Conservation (phyloP, 768 basidiomycete species). For the Kwoniella dejecticola region DNA sequence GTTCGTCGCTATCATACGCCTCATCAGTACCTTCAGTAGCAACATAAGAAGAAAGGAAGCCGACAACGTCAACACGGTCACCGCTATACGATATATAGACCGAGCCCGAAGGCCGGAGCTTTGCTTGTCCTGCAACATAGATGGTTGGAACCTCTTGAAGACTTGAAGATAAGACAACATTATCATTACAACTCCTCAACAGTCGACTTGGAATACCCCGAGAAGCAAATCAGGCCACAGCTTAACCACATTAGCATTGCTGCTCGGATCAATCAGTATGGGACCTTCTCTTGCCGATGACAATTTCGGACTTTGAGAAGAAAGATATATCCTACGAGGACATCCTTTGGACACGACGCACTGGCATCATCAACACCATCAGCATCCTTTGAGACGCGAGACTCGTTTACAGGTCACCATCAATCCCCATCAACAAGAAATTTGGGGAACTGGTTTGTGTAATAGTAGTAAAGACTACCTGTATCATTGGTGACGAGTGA, state of each 20-base stretch:
- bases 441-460: not conserved
- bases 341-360: constrained; percentile 9
- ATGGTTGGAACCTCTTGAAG: not conserved
- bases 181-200: not conserved
- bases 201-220: not conserved
- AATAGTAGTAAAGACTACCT: not conserved
- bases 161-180: not conserved
- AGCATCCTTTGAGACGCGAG: constrained; percentile 3
- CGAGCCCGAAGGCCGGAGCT: not conserved
- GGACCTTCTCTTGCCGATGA: too few relatives aligned
- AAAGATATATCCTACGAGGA: not conserved
- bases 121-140: not conserved
- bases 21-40: not conserved
- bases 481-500: not conserved
- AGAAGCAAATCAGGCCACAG: too few relatives aligned
- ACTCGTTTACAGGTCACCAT: not conserved
- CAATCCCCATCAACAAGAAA: constrained; percentile 1
- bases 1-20: not conserved
- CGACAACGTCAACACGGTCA: not conserved
- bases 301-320: not conserved
- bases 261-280: too few relatives aligned
- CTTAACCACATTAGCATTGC: too few relatives aligned
- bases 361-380: too few relatives aligned
- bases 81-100: not conserved
- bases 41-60: not conserved